Evolutionary conservation across 805 yeast genomes (phyloP).

Genomic region (Saturnispora halmiae): DNA sequence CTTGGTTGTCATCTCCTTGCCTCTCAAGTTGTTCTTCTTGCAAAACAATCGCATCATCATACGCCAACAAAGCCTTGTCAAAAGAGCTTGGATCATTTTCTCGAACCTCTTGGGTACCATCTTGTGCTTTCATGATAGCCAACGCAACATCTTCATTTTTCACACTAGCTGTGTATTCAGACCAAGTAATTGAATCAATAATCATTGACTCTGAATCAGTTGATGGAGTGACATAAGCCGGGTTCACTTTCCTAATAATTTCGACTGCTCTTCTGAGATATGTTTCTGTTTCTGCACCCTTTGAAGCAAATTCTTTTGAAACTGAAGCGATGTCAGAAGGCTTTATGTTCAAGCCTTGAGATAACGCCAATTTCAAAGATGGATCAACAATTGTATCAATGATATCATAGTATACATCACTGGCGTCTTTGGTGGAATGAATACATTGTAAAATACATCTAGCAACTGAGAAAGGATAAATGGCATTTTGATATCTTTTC

Average conservation of each 20-base stretch:
- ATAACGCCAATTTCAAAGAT: constrained; percentile 35
- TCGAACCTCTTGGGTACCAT: constrained; percentile 25
- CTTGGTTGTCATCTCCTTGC: constrained; percentile 46
- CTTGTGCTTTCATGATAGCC: constrained; percentile 36
- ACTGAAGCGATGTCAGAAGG: constrained; percentile 42
- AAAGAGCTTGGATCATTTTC: constrained; percentile 37
- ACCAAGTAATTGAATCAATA: constrained; percentile 37
- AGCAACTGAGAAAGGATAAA: constrained; percentile 47
- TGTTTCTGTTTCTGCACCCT: constrained; percentile 21
- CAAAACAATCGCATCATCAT: constrained; percentile 60
- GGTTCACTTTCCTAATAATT: constrained; percentile 30
- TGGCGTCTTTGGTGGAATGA: constrained; percentile 24
- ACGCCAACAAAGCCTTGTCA: constrained; percentile 49
- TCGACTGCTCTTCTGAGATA: constrained; percentile 32
- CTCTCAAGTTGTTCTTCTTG: constrained; percentile 50
- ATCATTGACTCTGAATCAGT: constrained; percentile 15
- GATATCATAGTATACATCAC: constrained; percentile 43
- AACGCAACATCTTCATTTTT: constrained; percentile 66
- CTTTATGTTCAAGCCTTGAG: constrained; percentile 25
- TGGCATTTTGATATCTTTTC: constrained; percentile 48
- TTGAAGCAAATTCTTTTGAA: constrained; percentile 33
- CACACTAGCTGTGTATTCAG: constrained; percentile 48
- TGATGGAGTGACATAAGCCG: constrained; percentile 29
- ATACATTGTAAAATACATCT: constrained; percentile 53
- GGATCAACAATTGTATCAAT: constrained; percentile 58